These are phyloP conservation scores for Casuarina glauca DNA, from an alignment of 306 rosid genomes.

Conservation along the genomic window DNA sequence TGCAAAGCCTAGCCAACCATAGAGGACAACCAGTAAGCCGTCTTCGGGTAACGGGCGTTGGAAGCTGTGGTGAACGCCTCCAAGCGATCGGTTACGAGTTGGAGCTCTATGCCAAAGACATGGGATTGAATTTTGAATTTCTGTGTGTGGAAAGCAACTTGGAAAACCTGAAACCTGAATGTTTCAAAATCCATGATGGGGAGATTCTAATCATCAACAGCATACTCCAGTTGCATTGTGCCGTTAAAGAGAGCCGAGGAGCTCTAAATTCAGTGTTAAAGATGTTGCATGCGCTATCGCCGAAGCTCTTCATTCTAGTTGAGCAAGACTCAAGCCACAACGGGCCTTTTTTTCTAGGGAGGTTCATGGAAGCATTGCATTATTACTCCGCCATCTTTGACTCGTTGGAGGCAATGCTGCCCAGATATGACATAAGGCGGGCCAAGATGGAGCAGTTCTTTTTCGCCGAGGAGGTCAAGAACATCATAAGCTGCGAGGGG, in stretches of 20 bases:
- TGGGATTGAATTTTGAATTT: slow-evolving; percentile 56
- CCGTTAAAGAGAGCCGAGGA: slow-evolving; percentile 82
- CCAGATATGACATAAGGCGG: slow-evolving; percentile 71
- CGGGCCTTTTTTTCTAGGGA: slow-evolving; percentile 87
- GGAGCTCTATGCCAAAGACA: slow-evolving; percentile 41
- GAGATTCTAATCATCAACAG: slow-evolving; percentile 75
- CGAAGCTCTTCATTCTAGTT: slow-evolving; percentile 63
- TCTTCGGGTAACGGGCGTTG: slow-evolving; percentile 63
- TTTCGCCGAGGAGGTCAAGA: slow-evolving; percentile 87
- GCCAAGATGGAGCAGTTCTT: slow-evolving; percentile 85
- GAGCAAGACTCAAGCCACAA: slow-evolving; percentile 91
- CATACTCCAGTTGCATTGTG: slow-evolving; percentile 85
- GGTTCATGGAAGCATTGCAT: slow-evolving; percentile 89
- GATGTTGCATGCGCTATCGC: slow-evolving; percentile 66
- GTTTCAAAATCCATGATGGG: slow-evolving; percentile 48
- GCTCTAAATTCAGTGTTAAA: slow-evolving; percentile 74
- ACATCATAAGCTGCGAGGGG: slow-evolving; percentile 93
- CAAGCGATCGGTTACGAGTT: slow-evolving; percentile 59
- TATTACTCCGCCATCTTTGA: slow-evolving; percentile 91
- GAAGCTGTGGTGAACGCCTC: slow-evolving; percentile 45
- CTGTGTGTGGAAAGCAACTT: slow-evolving; percentile 52
- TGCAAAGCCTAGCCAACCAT: slow-evolving; percentile 48
- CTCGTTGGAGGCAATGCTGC: slow-evolving; percentile 76
- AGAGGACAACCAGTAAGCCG: slow-evolving; percentile 27
- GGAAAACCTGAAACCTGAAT: slow-evolving; percentile 49